Evolutionary conservation across 1,284 basidiomycete species (phyloP), one percentile per base, ranked within the genome.

Genomic region (Chiua sp.): DNA sequence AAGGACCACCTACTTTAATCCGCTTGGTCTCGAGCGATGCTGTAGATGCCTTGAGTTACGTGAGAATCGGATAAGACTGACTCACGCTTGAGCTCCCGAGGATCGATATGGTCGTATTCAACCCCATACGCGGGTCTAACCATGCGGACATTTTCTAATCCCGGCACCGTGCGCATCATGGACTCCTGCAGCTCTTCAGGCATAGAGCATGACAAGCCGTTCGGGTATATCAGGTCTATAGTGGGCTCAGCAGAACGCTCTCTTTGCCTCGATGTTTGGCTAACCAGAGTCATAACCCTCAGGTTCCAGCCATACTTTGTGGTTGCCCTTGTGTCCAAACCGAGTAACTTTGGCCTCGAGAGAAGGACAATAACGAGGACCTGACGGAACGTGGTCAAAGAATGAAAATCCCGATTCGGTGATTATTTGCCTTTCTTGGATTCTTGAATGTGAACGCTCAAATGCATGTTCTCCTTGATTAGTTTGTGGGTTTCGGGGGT

Each of bases 51-150:
- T 32, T 74, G 32, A 60, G 26, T 30, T 33, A 2, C 16, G 13
- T 13, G 10, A 37, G 22, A 13, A 26, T 16, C 33, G 16, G 35
- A 53, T 20, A 7, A 30, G 1, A 13, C 10, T 23, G 18, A 80
- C 86, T 63, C 63, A 92, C 91, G 78, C 33, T 78, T 79, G 44
- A 96, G 80, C 67, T 96, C 93, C 42, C 92, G 80, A 7, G 94
- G 89, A 75, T 96, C 94, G n/a, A 96, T 83, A 68, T 94, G 89
- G 67, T 96, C 94, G 67, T 96, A 97, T 72, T 97, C 94, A 39
- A 97, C 94, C 2, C 94, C 94, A 75, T 96, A 97, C 0, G 93
- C 94, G 1, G 94, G 93, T 64, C 83, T 80, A 4, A 92, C 82
- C 80, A 96, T 90, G 68, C 88, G 84, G 13, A 89, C 94, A 28